These are phyloP conservation scores for Lachnellula cervina DNA, from an alignment of 2,329 filamentous ascomycete species.

Conservation along the genomic window DNA sequence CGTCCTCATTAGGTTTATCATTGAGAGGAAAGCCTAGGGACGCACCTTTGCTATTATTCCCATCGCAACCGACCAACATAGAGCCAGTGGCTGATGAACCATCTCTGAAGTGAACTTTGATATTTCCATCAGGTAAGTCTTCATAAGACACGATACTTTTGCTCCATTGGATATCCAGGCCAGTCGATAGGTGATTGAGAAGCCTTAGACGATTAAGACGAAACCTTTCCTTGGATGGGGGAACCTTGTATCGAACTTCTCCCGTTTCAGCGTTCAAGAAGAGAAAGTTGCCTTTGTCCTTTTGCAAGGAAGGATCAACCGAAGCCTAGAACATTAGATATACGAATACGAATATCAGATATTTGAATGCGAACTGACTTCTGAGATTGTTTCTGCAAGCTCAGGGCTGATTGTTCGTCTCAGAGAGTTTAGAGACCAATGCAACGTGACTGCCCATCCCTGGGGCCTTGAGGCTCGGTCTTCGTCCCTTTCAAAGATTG, in stretches of 20 bases:
- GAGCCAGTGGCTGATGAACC: constrained; percentile 29
- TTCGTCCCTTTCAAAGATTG: constrained; percentile 37
- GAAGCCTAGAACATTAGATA: constrained; percentile 15
- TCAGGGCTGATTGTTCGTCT: constrained; percentile 22
- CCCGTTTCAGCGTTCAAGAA: constrained; percentile 38
- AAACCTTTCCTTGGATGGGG: constrained; percentile 32
- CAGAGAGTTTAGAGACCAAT: constrained; percentile 47
- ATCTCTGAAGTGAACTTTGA: constrained; percentile 32
- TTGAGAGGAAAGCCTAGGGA: too few species aligned
- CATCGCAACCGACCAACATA: constrained; percentile 38
- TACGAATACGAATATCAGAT: too few species aligned
- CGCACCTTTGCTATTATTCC: constrained; percentile 24
- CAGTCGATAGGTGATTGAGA: constrained; percentile 9
- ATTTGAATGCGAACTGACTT: constrained; percentile 10
- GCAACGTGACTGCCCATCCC: constrained; percentile 57
- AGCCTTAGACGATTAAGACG: constrained; percentile 34
- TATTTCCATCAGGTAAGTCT: constrained; percentile 3
- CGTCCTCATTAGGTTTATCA: constrained; percentile 1
- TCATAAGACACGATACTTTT: constrained; percentile 40
- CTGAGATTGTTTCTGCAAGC: constrained; percentile 16
- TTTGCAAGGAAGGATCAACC: constrained; percentile 33
- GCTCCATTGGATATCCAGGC: constrained; percentile 41
- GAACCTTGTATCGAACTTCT: constrained; percentile 37
- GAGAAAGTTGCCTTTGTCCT: constrained; percentile 37
- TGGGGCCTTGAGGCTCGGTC: constrained; percentile 32